These are phyloP conservation scores for Fusarium sp. DNA, from an alignment of 2,329 filamentous ascomycete genomes.

Conservation along the genomic window DNA sequence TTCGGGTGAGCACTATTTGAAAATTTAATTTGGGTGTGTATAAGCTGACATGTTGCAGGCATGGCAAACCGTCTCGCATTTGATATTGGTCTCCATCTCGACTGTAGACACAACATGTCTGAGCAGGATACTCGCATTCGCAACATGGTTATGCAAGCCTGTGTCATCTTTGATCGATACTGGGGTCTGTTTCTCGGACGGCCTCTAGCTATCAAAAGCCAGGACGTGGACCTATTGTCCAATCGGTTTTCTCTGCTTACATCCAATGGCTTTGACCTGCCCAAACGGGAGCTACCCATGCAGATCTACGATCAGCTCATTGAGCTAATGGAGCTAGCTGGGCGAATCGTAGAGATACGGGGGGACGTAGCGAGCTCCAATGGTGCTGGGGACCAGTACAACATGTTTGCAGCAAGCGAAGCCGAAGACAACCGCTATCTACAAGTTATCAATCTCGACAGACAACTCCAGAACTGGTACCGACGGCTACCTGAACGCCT, in stretches of 20 bases:
- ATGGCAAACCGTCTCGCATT: slow-evolving; percentile 64
- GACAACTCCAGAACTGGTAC: slow-evolving; percentile 70
- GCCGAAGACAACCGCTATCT: slow-evolving; percentile 64
- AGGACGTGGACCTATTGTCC: slow-evolving; percentile 65
- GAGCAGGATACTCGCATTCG: slow-evolving; percentile 64
- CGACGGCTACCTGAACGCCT: slow-evolving; percentile 64
- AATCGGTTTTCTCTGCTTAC: slow-evolving; percentile 62
- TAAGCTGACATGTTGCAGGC: slow-evolving; percentile 41
- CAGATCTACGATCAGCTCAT: slow-evolving; percentile 68
- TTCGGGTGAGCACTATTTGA: slow-evolving; percentile 56
- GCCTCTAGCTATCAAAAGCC: slow-evolving; percentile 68
- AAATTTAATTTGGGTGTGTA: background rate
- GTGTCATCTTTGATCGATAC: slow-evolving; percentile 68
- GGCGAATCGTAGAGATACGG: slow-evolving; percentile 64
- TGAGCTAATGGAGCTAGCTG: slow-evolving; percentile 70
- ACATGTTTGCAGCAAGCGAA: slow-evolving; percentile 50
- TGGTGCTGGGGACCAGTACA: slow-evolving; percentile 50
- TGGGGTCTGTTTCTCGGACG: slow-evolving; percentile 70
- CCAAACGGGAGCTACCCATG: slow-evolving; percentile 34
- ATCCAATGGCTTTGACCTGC: slow-evolving; percentile 48
- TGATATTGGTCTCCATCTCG: slow-evolving; percentile 65
- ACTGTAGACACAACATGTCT: slow-evolving; percentile 59
- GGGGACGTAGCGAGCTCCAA: slow-evolving; percentile 56
- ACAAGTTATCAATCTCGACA: slow-evolving; percentile 66
- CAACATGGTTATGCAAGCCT: slow-evolving; percentile 67